These are phyloP conservation scores for Russula sp. DNA, from an alignment of 768 basidiomycete genomes.

Conservation along the genomic window DNA sequence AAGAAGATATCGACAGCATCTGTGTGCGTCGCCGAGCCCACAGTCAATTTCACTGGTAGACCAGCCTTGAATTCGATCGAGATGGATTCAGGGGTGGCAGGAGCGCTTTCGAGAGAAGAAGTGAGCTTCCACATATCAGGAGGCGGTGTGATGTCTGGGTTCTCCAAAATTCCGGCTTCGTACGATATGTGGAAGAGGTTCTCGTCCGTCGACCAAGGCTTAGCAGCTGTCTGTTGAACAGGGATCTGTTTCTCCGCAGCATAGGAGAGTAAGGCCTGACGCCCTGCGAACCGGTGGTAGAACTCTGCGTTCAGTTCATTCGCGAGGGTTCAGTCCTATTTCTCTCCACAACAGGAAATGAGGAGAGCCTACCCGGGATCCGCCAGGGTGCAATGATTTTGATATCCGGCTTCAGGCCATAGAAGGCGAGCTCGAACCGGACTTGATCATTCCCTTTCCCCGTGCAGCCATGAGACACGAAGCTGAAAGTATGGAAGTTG, in stretches of 20 bases:
- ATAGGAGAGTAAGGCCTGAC: conserved; percentile 86
- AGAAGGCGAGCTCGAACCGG: conserved; percentile 98
- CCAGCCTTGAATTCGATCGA: conserved; percentile 82
- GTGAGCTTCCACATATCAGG: conserved; percentile 99
- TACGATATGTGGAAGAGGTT: conserved; percentile 99
- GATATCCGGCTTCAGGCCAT: conserved; percentile 96
- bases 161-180: conserved; percentile 97
- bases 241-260: conserved; percentile 87
- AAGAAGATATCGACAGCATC: conserved; percentile 94
- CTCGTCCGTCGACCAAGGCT: conserved; percentile 99
- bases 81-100: conserved; percentile 70
- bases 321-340: neutral
- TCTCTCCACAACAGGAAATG: neutral
- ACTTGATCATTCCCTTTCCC: conserved; percentile 99
- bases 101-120: conserved; percentile 73
- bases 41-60: conserved; percentile 76
- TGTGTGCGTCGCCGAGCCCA: conserved; percentile 58
- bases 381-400: conserved; percentile 99
- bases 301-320: conserved; percentile 51
- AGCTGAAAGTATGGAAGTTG: conserved; percentile 42
- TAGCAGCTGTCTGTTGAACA: conserved; percentile 89
- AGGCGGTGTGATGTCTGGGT: conserved; percentile 92
- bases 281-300: conserved; percentile 95
- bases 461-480: conserved; percentile 96
- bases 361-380: conserved; percentile 60